phyloP scores from a whole-genome alignment of 352 stramenopile species.

The Phytophthora uliginosa region DNA sequence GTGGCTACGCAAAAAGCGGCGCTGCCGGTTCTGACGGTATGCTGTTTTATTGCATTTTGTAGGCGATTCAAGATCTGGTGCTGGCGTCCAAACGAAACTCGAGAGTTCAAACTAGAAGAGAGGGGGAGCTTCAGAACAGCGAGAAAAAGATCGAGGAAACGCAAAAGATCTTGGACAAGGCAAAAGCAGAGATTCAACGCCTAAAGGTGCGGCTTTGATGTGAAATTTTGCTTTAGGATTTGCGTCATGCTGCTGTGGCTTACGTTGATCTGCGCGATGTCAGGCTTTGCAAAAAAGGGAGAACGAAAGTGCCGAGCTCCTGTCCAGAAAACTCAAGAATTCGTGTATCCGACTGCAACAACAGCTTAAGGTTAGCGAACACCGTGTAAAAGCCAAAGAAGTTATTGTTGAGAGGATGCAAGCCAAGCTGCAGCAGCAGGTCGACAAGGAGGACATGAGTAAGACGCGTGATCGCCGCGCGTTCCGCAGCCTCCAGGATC shows the following conservation, averaged over 20 bases:
- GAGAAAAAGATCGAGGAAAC: slow-evolving; percentile 67
- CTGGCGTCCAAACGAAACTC: slow-evolving; percentile 74
- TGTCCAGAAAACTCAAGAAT: slow-evolving; percentile 71
- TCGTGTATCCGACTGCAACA: slow-evolving; percentile 79
- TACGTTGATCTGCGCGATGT: slow-evolving; percentile 10
- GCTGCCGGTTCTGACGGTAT: slow-evolving; percentile 6
- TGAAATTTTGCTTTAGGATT: slow-evolving; percentile 21
- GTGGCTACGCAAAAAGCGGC: neutral
- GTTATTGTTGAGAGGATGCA: slow-evolving; percentile 84
- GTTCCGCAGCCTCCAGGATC: slow-evolving; percentile 76
- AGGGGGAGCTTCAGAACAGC: slow-evolving; percentile 51
- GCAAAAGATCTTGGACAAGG: slow-evolving; percentile 52
- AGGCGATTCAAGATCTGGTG: slow-evolving; percentile 86
- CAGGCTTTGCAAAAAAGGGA: slow-evolving; percentile 62
- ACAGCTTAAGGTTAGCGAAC: slow-evolving; percentile 89
- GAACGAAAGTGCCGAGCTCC: slow-evolving; percentile 54
- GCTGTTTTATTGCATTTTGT: slow-evolving; percentile 6
- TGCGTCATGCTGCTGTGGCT: neutral
- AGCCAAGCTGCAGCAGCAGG: slow-evolving; percentile 82
- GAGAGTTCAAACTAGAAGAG: slow-evolving; percentile 55
- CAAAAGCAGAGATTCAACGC: slow-evolving; percentile 62
- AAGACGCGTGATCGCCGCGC: slow-evolving; percentile 66
- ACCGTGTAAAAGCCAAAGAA: slow-evolving; percentile 90
- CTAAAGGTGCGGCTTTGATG: slow-evolving; percentile 53
- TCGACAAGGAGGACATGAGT: slow-evolving; percentile 76